Evolutionary conservation across 495 filamentous ascomycete genomes (phyloP).

Genomic region (Penicillium arizonense): DNA sequence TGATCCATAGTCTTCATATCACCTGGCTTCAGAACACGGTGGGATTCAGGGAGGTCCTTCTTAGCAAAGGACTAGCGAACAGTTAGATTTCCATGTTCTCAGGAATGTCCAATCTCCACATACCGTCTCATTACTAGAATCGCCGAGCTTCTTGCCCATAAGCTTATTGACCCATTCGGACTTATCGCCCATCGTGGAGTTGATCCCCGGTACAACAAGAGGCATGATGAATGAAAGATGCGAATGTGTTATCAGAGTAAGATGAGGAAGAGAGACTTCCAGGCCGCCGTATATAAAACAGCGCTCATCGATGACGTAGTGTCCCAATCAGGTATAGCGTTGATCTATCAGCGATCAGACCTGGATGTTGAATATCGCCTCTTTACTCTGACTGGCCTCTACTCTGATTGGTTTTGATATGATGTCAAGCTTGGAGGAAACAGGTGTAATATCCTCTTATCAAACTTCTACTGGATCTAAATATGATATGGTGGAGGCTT

Average conservation of each 20-base stretch:
- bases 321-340: too few relatives aligned
- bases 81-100: background rate
- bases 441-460: too few relatives aligned
- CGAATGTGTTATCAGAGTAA: background rate
- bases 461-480: too few relatives aligned
- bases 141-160: constrained; percentile 69
- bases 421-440: too few relatives aligned
- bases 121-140: constrained; percentile 48
- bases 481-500: too few relatives aligned
- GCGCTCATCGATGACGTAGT: background rate
- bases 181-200: constrained; percentile 50
- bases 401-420: too few relatives aligned
- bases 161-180: constrained; percentile 72
- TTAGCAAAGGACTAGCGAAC: constrained; percentile 66
- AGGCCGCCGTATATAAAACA: background rate
- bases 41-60: constrained; percentile 64
- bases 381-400: too few relatives aligned
- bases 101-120: constrained; percentile 12
- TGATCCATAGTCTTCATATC: constrained; percentile 61
- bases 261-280: background rate
- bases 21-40: constrained; percentile 66
- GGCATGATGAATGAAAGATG: constrained; percentile 57
- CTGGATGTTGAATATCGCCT: too few relatives aligned
- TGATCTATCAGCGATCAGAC: too few relatives aligned
- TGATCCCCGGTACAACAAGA: constrained; percentile 76